Evolutionary conservation across 2,329 filamentous ascomycete species (phyloP).

Genomic region (Trichoderma sp.): DNA sequence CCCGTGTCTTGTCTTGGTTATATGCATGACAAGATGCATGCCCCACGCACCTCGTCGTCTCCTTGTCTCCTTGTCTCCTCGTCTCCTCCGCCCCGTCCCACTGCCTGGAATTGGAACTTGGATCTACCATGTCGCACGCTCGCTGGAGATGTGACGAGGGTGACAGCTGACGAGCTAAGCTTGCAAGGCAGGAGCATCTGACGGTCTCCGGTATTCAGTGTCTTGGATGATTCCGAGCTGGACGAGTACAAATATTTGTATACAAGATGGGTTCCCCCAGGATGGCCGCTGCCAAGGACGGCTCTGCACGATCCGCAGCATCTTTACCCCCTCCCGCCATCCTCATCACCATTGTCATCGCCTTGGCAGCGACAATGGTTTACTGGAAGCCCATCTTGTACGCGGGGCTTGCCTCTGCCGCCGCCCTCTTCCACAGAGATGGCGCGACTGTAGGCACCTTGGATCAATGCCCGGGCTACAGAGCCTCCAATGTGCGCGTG

Average conservation of each 20-base stretch:
- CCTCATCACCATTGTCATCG: background rate
- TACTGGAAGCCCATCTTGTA: constrained; percentile 22
- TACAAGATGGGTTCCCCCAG: background rate
- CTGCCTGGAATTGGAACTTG: constrained; percentile 10
- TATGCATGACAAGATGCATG: constrained; percentile 6
- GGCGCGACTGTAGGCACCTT: constrained; percentile 14
- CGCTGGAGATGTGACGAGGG: background rate
- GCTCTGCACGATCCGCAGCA: background rate
- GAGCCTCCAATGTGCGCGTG: constrained; percentile 56
- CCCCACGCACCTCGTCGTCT: background rate
- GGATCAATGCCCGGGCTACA: constrained; percentile 65
- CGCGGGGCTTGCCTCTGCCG: constrained; percentile 24
- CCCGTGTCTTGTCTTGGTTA: constrained; percentile 15
- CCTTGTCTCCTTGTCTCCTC: too few species aligned
- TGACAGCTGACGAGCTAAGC: constrained; percentile 14
- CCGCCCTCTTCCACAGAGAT: constrained; percentile 17
- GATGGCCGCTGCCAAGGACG: background rate
- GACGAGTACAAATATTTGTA: background rate
- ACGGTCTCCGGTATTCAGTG: constrained; percentile 3
- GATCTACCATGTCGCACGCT: background rate
- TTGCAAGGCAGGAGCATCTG: constrained; percentile 3
- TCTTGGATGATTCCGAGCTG: background rate
- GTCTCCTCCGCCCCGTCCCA: constrained; percentile 6
- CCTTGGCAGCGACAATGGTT: constrained; percentile 21
- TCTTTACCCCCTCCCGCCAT: background rate